Percentiles rank a stretch among this genome's conserved stretches.
Evolutionary conservation across 2,329 filamentous ascomycete species (phyloP).

Genomic region (Chrysoporthe puriensis): DNA sequence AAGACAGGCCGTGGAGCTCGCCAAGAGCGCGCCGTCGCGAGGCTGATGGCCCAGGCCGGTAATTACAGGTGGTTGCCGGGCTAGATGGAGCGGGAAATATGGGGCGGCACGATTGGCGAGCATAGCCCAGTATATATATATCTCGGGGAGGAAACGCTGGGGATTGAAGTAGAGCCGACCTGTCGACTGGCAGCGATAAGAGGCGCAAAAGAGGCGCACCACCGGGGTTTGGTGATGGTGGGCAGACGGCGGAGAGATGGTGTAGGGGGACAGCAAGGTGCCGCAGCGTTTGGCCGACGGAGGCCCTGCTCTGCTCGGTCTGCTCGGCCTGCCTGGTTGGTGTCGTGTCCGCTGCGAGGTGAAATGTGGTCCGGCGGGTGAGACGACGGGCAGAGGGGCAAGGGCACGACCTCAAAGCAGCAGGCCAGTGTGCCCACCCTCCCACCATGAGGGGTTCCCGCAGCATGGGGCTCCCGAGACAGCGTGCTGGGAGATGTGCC

Average conservation of each 20-base stretch:
- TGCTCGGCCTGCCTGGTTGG: neutral
- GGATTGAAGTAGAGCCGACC: slow-evolving; percentile 6
- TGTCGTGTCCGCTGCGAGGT: neutral
- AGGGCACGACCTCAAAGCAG: slow-evolving; percentile 16
- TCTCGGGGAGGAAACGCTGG: slow-evolving; percentile 4
- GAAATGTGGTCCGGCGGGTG: slow-evolving; percentile 6
- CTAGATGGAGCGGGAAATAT: slow-evolving; percentile 8
- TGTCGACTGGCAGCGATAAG: slow-evolving; percentile 22
- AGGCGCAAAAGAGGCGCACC: slow-evolving; percentile 18
- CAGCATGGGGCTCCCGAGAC: slow-evolving; percentile 19
- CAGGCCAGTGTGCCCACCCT: neutral
- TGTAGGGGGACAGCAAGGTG: slow-evolving; percentile 5
- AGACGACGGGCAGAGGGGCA: slow-evolving; percentile 10
- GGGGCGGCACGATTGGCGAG: slow-evolving; percentile 20
- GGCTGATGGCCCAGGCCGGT: slow-evolving; percentile 15
- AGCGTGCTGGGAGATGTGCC: slow-evolving; percentile 4
- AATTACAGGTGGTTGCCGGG: slow-evolving; percentile 17
- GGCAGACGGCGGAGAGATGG: slow-evolving; percentile 18
- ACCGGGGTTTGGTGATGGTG: slow-evolving; percentile 13
- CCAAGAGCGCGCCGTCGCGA: slow-evolving; percentile 4
- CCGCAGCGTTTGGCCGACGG: neutral
- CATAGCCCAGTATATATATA: neutral
- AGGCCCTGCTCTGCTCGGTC: neutral
- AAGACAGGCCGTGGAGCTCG: neutral
- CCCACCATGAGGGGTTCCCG: neutral